Percentiles rank a stretch among this genome's conserved stretches.
phyloP scores from a whole-genome alignment of 257 asterid species.

The Petrea volubilis region DNA sequence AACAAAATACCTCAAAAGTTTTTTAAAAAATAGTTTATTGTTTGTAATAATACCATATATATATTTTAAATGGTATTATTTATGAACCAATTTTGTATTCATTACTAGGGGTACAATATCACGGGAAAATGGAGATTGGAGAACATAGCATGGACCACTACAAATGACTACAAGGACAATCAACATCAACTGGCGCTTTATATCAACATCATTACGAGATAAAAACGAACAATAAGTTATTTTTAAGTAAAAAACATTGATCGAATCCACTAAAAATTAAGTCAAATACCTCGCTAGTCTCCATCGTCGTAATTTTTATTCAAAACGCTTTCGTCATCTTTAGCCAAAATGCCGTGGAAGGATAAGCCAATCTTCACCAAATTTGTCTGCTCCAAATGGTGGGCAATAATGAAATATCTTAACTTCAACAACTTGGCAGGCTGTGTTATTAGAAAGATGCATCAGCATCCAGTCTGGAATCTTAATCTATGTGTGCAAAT shows the following conservation, averaged over 20 bases:
- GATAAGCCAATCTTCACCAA: conserved; percentile 26
- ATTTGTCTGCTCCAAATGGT: conserved; percentile 2
- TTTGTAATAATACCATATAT: too few relatives aligned
- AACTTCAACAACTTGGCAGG: not conserved
- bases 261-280: conserved; percentile 9
- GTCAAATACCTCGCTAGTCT: not conserved
- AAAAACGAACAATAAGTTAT: not conserved
- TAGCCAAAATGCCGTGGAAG: conserved; percentile 29
- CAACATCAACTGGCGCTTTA: not conserved
- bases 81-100: too few relatives aligned
- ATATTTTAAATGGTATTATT: too few relatives aligned
- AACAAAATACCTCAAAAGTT: too few relatives aligned
- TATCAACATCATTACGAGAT: not conserved
- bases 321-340: conserved; percentile 14
- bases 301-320: not conserved
- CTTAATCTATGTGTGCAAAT: too few relatives aligned
- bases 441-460: too few relatives aligned
- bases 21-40: too few relatives aligned
- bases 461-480: too few relatives aligned
- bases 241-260: conserved; percentile 21
- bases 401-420: not conserved
- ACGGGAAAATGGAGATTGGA: too few relatives aligned
- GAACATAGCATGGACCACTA: too few relatives aligned
- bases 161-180: not conserved
- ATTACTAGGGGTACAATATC: too few relatives aligned